Evolutionary conservation across 345 rosid species (phyloP).

Genomic region (Carallia pectinifolia): DNA sequence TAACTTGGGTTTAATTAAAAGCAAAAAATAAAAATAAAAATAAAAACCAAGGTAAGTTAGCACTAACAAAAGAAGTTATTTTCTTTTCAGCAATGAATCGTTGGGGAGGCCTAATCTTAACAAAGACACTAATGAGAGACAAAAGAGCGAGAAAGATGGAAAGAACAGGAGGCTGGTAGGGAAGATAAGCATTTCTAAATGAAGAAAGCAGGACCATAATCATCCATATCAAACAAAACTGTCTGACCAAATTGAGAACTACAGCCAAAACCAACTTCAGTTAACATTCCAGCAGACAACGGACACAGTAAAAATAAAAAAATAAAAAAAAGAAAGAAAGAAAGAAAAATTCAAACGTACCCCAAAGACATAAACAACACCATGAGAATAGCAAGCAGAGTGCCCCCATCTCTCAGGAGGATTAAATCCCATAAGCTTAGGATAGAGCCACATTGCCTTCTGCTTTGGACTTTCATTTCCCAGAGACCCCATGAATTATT

Average conservation of each 20-base stretch:
- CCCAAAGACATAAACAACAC: conserved; percentile 63
- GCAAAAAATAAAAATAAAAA: not conserved
- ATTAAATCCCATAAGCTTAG: conserved; percentile 49
- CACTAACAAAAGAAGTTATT: not conserved
- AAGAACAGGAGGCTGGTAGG: no score
- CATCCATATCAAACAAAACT: conserved; percentile 5
- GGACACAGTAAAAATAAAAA: conserved; percentile 2
- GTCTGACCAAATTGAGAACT: conserved; percentile 30
- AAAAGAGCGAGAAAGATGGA: not conserved
- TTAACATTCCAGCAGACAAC: conserved; percentile 14
- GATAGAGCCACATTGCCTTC: conserved; percentile 73
- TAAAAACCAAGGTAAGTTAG: not conserved
- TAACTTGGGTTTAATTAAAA: not conserved
- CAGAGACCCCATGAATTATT: conserved; percentile 40
- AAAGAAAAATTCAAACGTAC: conserved; percentile 31
- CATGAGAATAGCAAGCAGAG: conserved; percentile 64
- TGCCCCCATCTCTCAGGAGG: conserved; percentile 89
- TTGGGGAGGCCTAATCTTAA: not conserved
- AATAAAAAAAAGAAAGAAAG: not conserved
- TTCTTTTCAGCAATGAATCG: not conserved
- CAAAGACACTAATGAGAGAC: not conserved
- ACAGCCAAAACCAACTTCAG: conserved; percentile 16
- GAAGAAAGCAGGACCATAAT: conserved; percentile 24
- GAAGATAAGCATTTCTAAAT: conserved; percentile 24
- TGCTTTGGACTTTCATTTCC: conserved; percentile 41